Percentiles rank a stretch among this genome's conserved stretches.
These are phyloP conservation scores for Chernovozyma aurita DNA, from an alignment of 1,139 yeast genomes.

Conservation along the genomic window DNA sequence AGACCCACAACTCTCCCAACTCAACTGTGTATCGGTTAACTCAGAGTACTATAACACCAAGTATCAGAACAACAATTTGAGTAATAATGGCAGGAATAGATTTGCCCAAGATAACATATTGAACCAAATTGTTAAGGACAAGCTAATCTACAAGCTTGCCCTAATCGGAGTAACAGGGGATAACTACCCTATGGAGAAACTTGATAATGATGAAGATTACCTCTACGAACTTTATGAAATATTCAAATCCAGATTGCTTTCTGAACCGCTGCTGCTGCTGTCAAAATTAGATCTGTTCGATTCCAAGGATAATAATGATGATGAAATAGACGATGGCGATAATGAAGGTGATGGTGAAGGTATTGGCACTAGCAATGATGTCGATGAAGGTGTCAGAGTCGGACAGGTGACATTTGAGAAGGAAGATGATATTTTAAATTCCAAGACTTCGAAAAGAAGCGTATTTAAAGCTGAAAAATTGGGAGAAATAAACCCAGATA, in stretches of 20 bases:
- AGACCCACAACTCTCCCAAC: slow-evolving; percentile 11
- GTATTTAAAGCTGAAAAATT: slow-evolving; percentile 13
- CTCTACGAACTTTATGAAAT: slow-evolving; percentile 29
- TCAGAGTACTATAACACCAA: slow-evolving; percentile 4
- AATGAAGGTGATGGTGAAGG: neutral
- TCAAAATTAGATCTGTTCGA: neutral
- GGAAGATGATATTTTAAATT: slow-evolving; percentile 7
- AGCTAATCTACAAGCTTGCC: slow-evolving; percentile 33
- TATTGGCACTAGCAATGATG: neutral
- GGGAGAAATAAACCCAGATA: slow-evolving; percentile 21
- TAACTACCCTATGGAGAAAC: slow-evolving; percentile 24
- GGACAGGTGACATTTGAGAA: slow-evolving; percentile 2
- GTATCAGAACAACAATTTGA: too few relatives aligned
- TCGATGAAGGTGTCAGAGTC: neutral
- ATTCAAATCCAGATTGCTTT: slow-evolving; percentile 26
- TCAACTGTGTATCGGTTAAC: slow-evolving; percentile 3
- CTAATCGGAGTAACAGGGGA: slow-evolving; percentile 37
- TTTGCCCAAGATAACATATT: slow-evolving; percentile 31
- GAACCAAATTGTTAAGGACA: slow-evolving; percentile 31
- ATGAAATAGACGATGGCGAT: slow-evolving; percentile 4
- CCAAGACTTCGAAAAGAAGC: slow-evolving; percentile 3
- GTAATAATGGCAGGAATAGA: slow-evolving; percentile 1
- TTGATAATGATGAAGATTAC: slow-evolving; percentile 22
- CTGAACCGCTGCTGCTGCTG: slow-evolving; percentile 5
- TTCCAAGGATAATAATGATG: slow-evolving; percentile 9